Evolutionary conservation across 2,329 filamentous ascomycete species (phyloP), one percentile per base, ranked within the genome.

Genomic region (Endoconidiophora polonica): DNA sequence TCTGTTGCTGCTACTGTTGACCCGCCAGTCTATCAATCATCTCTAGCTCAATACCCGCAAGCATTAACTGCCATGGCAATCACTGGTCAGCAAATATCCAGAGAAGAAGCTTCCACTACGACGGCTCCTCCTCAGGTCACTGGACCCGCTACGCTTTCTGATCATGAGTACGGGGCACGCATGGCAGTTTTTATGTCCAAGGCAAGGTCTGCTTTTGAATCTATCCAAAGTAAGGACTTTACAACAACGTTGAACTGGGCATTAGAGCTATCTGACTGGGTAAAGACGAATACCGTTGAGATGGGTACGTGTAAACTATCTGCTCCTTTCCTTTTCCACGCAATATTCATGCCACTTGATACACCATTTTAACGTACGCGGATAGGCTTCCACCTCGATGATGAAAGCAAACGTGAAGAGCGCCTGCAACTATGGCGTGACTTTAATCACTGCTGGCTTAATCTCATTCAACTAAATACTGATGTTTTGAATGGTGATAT

Each of bases 391-490:
- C 50, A 55, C 48, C 44, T 55, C 39, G 54, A 55, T 37, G 43
- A 53, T 39, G 47, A 51, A 36, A 48, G 40, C 10, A 44, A 50
- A 22, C 54, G 54, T 37, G 24, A 39, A 50, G 81, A 91, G 57
- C 80, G 87, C 50, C 74, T 94, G 56, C 81, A 81, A 60, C 68
- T 96, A 5, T 98, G 91, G 91, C 80, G 83, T 58, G 83, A 95
- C 57, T 94, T 96, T 68, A 96, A 98, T 64, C 75, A 86, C 52
- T 87, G 85, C 53, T 96, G 90, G 90, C 73, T 95, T 37, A 76
- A 81, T 3, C 69, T 91, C 5, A 77, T 88, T 46, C 86, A 91
- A 61, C 83, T 78, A 57, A 88, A 96, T 62, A 86, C 83, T 60
- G 82, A 94, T 88, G 62, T 70, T 83, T 59, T 69, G 72, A 47